These are phyloP conservation scores for Paralagenidium karlingii DNA, from an alignment of 352 stramenopile genomes.

Conservation along the genomic window DNA sequence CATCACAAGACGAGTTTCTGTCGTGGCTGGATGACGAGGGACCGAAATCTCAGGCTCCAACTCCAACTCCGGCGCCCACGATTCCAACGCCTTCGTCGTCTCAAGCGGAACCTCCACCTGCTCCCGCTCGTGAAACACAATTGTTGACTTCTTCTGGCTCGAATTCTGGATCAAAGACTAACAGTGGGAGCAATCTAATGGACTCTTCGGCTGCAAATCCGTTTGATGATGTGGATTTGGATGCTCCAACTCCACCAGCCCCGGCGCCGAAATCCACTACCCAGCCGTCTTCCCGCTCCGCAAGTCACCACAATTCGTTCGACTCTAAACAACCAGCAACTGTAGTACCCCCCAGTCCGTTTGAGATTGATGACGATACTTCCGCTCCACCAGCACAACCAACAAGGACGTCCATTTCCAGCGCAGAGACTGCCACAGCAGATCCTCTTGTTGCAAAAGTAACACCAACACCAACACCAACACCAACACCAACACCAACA, in stretches of 20 bases:
- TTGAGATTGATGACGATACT: slow-evolving; percentile 4
- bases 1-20: too few relatives aligned
- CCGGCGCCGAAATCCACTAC: background rate
- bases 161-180: too few relatives aligned
- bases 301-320: too few relatives aligned
- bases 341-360: slow-evolving; percentile 1
- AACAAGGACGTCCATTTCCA: too few relatives aligned
- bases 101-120: background rate
- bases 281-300: slow-evolving; percentile 1
- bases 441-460: background rate
- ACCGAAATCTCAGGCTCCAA: background rate
- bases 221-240: background rate
- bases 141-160: too few relatives aligned
- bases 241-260: background rate
- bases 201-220: too few relatives aligned
- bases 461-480: too few relatives aligned
- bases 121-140: background rate
- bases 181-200: too few relatives aligned
- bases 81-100: background rate
- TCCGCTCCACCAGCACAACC: slow-evolving; percentile 22
- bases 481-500: too few relatives aligned
- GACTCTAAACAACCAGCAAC: too few relatives aligned
- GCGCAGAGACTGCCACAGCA: slow-evolving; percentile 3
- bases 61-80: slow-evolving; percentile 1
- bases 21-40: slow-evolving; percentile 63